Percentiles rank a stretch among this genome's conserved stretches.
Evolutionary conservation across 257 asterid species (phyloP).

Genomic region (Handroanthus guayacan): DNA sequence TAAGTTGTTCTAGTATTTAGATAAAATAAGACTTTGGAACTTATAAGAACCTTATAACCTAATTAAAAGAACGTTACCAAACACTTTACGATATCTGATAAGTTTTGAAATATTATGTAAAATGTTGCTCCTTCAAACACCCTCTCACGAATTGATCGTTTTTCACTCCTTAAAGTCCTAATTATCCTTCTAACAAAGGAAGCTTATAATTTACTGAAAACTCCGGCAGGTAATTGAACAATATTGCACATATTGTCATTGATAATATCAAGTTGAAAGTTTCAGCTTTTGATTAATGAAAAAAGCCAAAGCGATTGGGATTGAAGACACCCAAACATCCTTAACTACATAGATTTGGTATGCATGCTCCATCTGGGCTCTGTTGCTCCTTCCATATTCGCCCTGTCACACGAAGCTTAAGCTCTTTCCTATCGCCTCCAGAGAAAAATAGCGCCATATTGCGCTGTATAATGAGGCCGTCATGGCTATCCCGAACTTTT

Average conservation of each 20-base stretch:
- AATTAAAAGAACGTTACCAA: no score
- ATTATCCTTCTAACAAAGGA: neutral
- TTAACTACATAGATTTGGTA: constrained; percentile 56
- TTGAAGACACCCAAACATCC: neutral
- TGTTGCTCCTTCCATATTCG: constrained; percentile 65
- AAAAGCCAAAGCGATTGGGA: neutral
- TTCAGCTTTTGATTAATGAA: neutral
- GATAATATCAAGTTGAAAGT: constrained; percentile 4
- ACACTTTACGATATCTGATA: no score
- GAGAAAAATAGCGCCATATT: constrained; percentile 64
- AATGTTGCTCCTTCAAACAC: no score
- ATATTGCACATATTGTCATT: constrained; percentile 18
- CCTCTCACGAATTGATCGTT: no score
- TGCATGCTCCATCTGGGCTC: constrained; percentile 52
- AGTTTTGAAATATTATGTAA: no score
- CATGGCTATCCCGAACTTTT: constrained; percentile 68
- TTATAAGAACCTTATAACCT: no score
- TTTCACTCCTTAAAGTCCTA: no score
- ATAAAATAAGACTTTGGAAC: no score
- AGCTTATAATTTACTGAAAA: constrained; percentile 10
- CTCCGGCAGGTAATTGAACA: constrained; percentile 17
- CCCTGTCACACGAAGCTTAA: constrained; percentile 61
- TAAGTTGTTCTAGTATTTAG: no score
- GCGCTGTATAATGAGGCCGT: constrained; percentile 59
- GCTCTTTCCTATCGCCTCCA: constrained; percentile 64